phyloP scores from a whole-genome alignment of 805 yeast species.

The Barnettozyma wickerhamii region DNA sequence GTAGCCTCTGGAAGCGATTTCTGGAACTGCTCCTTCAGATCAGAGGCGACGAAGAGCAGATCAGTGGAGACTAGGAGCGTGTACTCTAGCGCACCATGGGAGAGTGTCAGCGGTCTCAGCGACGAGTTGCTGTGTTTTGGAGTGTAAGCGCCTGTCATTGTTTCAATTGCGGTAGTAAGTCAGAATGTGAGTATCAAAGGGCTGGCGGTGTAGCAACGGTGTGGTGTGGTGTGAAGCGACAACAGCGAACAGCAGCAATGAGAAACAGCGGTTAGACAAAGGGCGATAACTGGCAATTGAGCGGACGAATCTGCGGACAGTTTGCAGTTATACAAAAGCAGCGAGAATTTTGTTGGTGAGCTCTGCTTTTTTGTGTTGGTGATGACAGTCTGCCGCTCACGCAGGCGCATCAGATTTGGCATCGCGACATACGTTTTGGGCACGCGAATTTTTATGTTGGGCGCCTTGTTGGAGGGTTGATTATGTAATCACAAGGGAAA shows the following conservation, averaged over 20 bases:
- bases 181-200: too few species aligned
- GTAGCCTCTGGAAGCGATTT: constrained; percentile 73
- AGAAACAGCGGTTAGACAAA: constrained; percentile 1
- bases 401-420: neutral
- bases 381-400: neutral
- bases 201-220: too few species aligned
- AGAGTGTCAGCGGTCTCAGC: constrained; percentile 75
- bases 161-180: neutral
- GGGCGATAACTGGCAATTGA: constrained; percentile 1
- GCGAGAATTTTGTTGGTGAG: constrained; percentile 6
- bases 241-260: constrained; percentile 1
- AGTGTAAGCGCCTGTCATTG: constrained; percentile 26
- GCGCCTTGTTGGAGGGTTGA: constrained; percentile 8
- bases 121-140: constrained; percentile 32
- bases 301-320: constrained; percentile 3
- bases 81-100: constrained; percentile 86
- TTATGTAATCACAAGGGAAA: neutral
- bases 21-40: constrained; percentile 80
- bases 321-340: constrained; percentile 4
- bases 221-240: constrained; percentile 6
- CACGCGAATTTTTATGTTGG: constrained; percentile 9
- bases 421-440: constrained; percentile 3
- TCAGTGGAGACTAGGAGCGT: constrained; percentile 82
- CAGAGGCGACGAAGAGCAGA: constrained; percentile 74
- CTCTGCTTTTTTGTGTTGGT: constrained; percentile 5